Evolutionary conservation across 2,329 filamentous ascomycete genomes (phyloP), one percentile per base, ranked within the genome.

Genomic region (Alternaria arborescens): DNA sequence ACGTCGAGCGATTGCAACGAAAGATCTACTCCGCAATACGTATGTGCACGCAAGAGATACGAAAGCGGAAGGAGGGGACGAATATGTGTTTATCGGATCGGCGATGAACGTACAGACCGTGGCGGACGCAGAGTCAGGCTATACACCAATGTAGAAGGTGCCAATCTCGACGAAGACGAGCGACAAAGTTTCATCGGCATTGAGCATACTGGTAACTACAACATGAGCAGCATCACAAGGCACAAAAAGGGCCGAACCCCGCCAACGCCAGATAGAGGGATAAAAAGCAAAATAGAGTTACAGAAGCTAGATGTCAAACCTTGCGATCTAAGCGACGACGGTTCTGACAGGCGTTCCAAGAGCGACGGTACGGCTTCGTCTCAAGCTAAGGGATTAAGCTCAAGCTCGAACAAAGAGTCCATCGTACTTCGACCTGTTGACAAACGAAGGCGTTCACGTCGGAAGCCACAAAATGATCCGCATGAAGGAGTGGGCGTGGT

Each of bases 121-220:
- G 32, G 20, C 11, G 46, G 52, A 14, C 32, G n/a, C 20, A 52
- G 20, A 51, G 44, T 26, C 12, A 52, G 22, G 24, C 20, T 41
- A 22, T 60, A 56, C 28, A 22, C 18, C 14, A 60, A 50, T 22
- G 46, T 56, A 11, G 43, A 54, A 44, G 42, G 11, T 12, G 38
- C 11, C 30, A 28, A 58, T 54, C 36, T 53, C 26, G 47, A 40
- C 40, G 14, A 46, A 3, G 41, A 51, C 14, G 36, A 58, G 42
- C 50, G 20, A 32, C 28, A 3, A 28, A 34, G 36, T 43, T 58
- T 54, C n/a, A 26, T 36, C 2, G 38, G 59, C 30, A 24, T 51
- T 5, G 5, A 24, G 28, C 16, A 26, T n/a, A 52, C 14, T n/a
- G 32, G 24, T 12, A 18, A 30, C 32, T 22, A 18, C 4, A 34